Percentiles rank a stretch among this genome's conserved stretches.
Conservation (phyloP, 208 protist species). For the Crithidia acanthocephali region DNA sequence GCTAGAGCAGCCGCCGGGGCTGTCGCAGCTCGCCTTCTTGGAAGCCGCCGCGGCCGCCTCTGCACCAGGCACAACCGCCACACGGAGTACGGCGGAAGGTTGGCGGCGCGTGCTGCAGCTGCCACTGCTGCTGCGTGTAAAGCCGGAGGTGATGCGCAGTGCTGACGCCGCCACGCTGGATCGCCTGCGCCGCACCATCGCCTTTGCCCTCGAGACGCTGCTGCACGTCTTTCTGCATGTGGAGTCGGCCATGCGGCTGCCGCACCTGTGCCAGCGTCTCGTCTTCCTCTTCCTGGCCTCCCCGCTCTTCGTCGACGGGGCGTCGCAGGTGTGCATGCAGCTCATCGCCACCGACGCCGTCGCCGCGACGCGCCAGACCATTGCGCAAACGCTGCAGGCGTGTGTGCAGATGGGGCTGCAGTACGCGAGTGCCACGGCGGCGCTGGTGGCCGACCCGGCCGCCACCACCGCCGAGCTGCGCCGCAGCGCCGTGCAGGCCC, state of each 20-base stretch:
- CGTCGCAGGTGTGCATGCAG: constrained; percentile 47
- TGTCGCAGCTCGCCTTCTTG: constrained; percentile 78
- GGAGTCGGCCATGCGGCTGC: constrained; percentile 56
- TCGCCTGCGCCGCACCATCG: constrained; percentile 54
- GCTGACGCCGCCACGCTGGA: constrained; percentile 43
- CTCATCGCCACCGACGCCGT: constrained; percentile 29
- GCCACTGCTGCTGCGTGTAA: constrained; percentile 56
- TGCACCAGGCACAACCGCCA: neutral
- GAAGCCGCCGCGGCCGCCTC: constrained; percentile 29
- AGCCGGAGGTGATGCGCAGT: constrained; percentile 22
- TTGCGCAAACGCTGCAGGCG: constrained; percentile 26
- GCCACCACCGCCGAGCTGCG: constrained; percentile 27
- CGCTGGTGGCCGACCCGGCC: constrained; percentile 11
- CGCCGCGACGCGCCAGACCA: constrained; percentile 13
- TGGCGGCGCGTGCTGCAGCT: constrained; percentile 77
- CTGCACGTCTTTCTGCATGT: constrained; percentile 53
- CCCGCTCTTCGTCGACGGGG: constrained; percentile 75
- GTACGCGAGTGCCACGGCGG: constrained; percentile 27
- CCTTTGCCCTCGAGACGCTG: constrained; percentile 61
- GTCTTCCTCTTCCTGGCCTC: constrained; percentile 70
- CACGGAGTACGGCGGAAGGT: constrained; percentile 22
- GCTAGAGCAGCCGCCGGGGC: constrained; percentile 59
- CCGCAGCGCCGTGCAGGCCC: constrained; percentile 31
- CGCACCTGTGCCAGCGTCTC: constrained; percentile 44
- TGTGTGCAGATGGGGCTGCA: constrained; percentile 32